These are phyloP conservation scores for Termitomyces sp. DNA, from an alignment of 768 basidiomycete species.

Conservation along the genomic window DNA sequence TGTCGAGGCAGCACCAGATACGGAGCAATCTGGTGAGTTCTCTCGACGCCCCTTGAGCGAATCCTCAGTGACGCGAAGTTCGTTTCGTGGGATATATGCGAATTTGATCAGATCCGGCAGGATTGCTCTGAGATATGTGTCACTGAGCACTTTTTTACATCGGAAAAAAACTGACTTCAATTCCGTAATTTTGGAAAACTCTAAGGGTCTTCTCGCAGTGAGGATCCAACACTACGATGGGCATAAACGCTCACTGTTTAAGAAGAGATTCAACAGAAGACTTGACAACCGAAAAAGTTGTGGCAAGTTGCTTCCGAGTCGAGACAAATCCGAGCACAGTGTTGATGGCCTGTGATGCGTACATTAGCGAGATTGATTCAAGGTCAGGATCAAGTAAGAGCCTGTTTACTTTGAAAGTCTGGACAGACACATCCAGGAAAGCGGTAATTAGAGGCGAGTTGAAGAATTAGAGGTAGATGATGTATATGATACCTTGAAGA, in stretches of 20 bases:
- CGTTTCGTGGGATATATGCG: slow-evolving; percentile 68
- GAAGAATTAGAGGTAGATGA: too few species aligned
- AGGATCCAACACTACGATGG: neutral
- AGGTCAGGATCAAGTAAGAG: neutral
- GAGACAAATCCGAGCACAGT: slow-evolving; percentile 88
- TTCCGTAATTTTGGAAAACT: slow-evolving; percentile 75
- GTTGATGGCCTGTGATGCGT: slow-evolving; percentile 64
- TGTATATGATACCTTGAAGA: slow-evolving; percentile 14
- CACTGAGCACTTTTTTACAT: neutral
- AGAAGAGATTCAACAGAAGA: slow-evolving; percentile 79
- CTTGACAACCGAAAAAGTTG: slow-evolving; percentile 72
- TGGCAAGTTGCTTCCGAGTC: slow-evolving; percentile 74
- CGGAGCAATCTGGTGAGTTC: slow-evolving; percentile 39
- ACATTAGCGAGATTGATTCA: neutral
- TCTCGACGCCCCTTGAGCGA: slow-evolving; percentile 26
- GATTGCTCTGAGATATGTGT: slow-evolving; percentile 51
- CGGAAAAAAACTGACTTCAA: slow-evolving; percentile 60
- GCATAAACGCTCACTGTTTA: slow-evolving; percentile 52
- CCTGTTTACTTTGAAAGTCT: slow-evolving; percentile 10
- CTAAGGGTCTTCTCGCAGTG: slow-evolving; percentile 57
- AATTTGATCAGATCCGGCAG: slow-evolving; percentile 80
- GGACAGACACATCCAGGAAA: neutral
- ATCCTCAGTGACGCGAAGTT: slow-evolving; percentile 53
- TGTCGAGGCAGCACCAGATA: slow-evolving; percentile 22
- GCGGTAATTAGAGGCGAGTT: neutral